These are phyloP conservation scores for Fusarium scirpi DNA, from an alignment of 2,329 filamentous ascomycete genomes.

Conservation along the genomic window DNA sequence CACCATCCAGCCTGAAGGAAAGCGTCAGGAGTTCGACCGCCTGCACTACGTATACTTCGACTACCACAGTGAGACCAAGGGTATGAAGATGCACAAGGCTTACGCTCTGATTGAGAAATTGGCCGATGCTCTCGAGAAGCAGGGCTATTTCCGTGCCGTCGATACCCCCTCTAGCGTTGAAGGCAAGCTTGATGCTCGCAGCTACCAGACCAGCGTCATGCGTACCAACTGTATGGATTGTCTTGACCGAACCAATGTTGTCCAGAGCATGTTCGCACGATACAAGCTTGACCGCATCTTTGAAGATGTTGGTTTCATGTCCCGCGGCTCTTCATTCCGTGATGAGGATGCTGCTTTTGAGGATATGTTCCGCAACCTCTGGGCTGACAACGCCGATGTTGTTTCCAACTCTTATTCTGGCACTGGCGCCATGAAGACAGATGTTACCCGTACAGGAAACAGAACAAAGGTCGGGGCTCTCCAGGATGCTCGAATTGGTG, in stretches of 20 bases:
- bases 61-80: conserved; percentile 98
- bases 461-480: conserved; percentile 87
- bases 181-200: conserved; percentile 82
- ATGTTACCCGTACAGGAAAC: conserved; percentile 93
- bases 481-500: conserved; percentile 87
- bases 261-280: conserved; percentile 95
- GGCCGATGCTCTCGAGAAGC: conserved; percentile 77
- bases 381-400: conserved; percentile 98
- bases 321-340: conserved; percentile 80
- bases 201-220: conserved; percentile 87
- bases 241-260: conserved; percentile 95
- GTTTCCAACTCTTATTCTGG: conserved; percentile 94
- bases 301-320: conserved; percentile 82
- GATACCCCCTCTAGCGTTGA: conserved; percentile 80
- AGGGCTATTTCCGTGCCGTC: conserved; percentile 92
- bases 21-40: conserved; percentile 76
- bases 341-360: conserved; percentile 85
- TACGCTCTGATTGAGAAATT: conserved; percentile 87
- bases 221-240: conserved; percentile 99
- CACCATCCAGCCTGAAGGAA: conserved; percentile 74
- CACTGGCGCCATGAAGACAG: conserved; percentile 97
- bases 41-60: conserved; percentile 99
- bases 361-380: conserved; percentile 93
- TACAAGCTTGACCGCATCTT: conserved; percentile 91
- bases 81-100: conserved; percentile 91